These are phyloP conservation scores for Tetradesmus obliquus DNA, from an alignment of 139 green algal species.

Conservation along the genomic window DNA sequence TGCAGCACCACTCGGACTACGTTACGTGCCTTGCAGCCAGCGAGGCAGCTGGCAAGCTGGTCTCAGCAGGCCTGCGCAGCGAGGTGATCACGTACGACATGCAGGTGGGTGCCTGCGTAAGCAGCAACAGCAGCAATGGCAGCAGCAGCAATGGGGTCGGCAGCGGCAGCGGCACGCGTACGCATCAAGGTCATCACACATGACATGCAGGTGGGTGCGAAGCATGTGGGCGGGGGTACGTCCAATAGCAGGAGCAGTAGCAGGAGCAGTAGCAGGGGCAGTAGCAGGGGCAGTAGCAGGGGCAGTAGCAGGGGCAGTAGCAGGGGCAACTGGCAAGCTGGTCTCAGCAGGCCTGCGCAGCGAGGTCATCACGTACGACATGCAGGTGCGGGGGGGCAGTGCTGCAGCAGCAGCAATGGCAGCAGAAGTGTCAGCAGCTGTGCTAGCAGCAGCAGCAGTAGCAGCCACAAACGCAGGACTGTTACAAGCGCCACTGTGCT, in stretches of 20 bases:
- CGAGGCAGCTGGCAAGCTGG: conserved; percentile 41
- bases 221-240: too few species aligned
- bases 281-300: too few species aligned
- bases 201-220: conserved; percentile 31
- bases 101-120: conserved; percentile 41
- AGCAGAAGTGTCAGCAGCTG: background rate
- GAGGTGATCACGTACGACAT: conserved; percentile 75
- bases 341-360: conserved; percentile 55
- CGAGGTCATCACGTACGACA: conserved; percentile 58
- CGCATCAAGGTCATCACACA: conserved; percentile 28
- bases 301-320: too few species aligned
- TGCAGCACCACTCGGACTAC: conserved; percentile 68
- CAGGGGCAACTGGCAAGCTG: conserved; percentile 51
- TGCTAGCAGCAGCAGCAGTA: too few species aligned
- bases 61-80: conserved; percentile 65
- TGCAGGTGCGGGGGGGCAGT: background rate
- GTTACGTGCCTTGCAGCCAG: conserved; percentile 67
- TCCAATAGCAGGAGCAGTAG: conserved; percentile 41
- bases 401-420: background rate
- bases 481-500: too few species aligned
- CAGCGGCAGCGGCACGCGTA: too few species aligned
- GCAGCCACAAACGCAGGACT: too few species aligned
- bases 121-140: background rate
- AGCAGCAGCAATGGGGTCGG: background rate
- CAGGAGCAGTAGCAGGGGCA: too few species aligned